Evolutionary conservation across 352 stramenopile genomes (phyloP).

Genomic region (Phytophthora brassicae): DNA sequence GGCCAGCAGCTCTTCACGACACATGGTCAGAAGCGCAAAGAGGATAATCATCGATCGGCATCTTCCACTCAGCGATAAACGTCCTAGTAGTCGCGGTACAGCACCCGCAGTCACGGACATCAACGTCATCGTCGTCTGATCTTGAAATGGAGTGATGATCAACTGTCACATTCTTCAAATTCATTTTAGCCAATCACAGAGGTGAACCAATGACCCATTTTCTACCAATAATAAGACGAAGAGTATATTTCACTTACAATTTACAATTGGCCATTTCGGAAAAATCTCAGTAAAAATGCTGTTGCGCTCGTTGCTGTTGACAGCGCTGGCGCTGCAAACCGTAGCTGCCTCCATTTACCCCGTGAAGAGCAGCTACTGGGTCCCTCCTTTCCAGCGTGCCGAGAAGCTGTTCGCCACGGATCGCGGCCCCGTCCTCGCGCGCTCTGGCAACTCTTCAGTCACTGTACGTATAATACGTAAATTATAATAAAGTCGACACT

Average conservation of each 20-base stretch:
- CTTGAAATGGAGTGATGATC: slow-evolving; percentile 22
- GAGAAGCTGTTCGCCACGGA: slow-evolving; percentile 87
- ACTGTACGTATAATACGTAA: slow-evolving; percentile 32
- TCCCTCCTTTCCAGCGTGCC: slow-evolving; percentile 79
- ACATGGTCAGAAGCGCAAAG: slow-evolving; percentile 32
- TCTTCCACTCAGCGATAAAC: slow-evolving; percentile 1
- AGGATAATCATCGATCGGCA: slow-evolving; percentile 13
- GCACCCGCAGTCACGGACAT: background rate
- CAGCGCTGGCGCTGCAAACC: slow-evolving; percentile 12
- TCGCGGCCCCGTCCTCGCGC: slow-evolving; percentile 65
- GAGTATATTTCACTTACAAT: no score
- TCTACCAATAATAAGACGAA: slow-evolving; percentile 5
- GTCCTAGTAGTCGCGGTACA: background rate
- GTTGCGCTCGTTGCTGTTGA: slow-evolving; percentile 16
- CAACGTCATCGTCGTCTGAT: slow-evolving; percentile 8
- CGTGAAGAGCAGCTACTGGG: slow-evolving; percentile 68
- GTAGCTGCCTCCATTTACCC: slow-evolving; percentile 65
- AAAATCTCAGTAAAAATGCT: no score
- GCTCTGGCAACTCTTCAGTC: slow-evolving; percentile 63
- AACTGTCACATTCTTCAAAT: slow-evolving; percentile 35
- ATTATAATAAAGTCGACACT: background rate
- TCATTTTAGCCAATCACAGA: slow-evolving; percentile 24
- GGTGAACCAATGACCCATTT: slow-evolving; percentile 1
- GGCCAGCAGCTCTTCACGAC: slow-evolving; percentile 30
- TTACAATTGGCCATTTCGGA: no score